Base-by-base conservation (phyloP, 2,329 filamentous ascomycete genomes). In the Oidium heveae region DNA sequence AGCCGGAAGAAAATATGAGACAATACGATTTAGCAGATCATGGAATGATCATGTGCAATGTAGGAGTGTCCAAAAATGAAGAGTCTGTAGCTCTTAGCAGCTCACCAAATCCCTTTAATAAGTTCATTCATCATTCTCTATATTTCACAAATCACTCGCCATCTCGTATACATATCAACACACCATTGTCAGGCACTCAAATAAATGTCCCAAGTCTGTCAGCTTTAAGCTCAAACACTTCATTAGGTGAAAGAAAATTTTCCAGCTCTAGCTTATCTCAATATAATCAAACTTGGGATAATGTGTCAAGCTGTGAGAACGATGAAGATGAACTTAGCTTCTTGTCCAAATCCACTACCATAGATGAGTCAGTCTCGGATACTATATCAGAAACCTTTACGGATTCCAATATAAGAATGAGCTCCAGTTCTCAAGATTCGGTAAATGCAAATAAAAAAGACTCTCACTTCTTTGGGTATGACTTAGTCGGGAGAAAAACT, bases 31-130 rank as follows among this genome's bases (percentile, higher is more conserved):
- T 16, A 15, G 9, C 47, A 33, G 28, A 51, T 16, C 12, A 18
- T 28, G 28, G n/a, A 16, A 32, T 51, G 22, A 18, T n/a, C 13
- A 33, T 22, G 5, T 33, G 53, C 9, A 24, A 54, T n/a, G 52
- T 28, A 9, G 56, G 59, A 24, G 28, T 47, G 5, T 57, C 55
- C 24, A 55, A 50, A n/a, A 22, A 34, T 13, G 55, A 57, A 36
- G 33, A 54, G 15, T 55, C 56, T n/a, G 41, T 57, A 43, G 22
- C 33, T 20, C 59, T 56, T 34, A n/a, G 9, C 24, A 33, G 16
- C 12, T 51, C 47, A 12, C 47, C 28, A 15, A 39, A 12, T 13
- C 16, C 16, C 12, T n/a, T 39, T n/a, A n/a, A n/a, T n/a, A 39
- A n/a, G 12, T 9, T 12, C 16, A n/a, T n/a, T 13, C 16, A 39